These are phyloP conservation scores for Pythium oligandrum DNA, from an alignment of 352 stramenopile genomes.

Conservation along the genomic window DNA sequence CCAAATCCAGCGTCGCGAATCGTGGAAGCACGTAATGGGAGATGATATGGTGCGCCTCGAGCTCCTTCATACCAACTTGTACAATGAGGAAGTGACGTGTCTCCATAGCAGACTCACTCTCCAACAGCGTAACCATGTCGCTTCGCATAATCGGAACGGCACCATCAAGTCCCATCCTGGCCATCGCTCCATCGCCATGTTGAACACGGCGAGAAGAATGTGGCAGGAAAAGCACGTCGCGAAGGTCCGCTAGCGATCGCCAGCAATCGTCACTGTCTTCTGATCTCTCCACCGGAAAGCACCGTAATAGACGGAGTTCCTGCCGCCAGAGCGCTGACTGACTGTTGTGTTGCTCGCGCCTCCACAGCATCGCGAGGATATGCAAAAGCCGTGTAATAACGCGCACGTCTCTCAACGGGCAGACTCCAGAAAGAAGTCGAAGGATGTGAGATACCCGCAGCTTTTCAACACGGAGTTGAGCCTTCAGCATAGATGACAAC, in stretches of 20 bases:
- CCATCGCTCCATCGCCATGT: no score
- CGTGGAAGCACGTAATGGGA: conserved; percentile 51
- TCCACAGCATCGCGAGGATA: conserved; percentile 50
- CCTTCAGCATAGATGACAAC: conserved; percentile 45
- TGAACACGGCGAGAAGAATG: no score
- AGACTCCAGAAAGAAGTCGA: conserved; percentile 30
- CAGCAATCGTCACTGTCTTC: conserved; percentile 9
- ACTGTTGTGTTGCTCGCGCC: conserved; percentile 28
- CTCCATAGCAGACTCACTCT: background rate
- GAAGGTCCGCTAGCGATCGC: conserved; percentile 9
- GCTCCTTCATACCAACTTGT: conserved; percentile 50
- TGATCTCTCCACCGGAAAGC: conserved; percentile 46
- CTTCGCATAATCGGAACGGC: background rate
- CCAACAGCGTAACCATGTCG: background rate
- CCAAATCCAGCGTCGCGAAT: conserved; percentile 14
- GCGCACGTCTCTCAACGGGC: no score
- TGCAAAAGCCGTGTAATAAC: conserved; percentile 10
- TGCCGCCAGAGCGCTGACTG: conserved; percentile 40
- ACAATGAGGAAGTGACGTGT: conserved; percentile 47
- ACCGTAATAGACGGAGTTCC: conserved; percentile 69
- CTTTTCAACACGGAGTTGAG: conserved; percentile 56
- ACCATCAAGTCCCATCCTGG: background rate
- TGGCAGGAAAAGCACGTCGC: conserved; percentile 9
- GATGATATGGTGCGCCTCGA: conserved; percentile 73
- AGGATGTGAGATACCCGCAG: conserved; percentile 61